Conservation (phyloP, 768 basidiomycete genomes). For the Mycena rebaudengoi region DNA sequence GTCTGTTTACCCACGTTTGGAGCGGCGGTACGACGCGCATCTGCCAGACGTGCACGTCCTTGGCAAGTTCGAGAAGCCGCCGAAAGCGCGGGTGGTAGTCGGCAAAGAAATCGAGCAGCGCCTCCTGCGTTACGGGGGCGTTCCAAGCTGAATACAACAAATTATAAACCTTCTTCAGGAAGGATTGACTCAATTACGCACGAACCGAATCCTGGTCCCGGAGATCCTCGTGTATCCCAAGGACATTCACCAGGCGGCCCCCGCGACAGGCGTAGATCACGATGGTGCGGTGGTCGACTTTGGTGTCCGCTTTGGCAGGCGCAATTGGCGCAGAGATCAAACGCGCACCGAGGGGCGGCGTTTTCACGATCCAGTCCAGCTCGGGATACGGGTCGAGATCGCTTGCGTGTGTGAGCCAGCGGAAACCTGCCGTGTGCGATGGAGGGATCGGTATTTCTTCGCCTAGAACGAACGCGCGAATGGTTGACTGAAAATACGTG, state of each 20-base stretch:
- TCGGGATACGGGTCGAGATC: slow-evolving; percentile 16
- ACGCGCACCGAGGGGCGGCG: slow-evolving; percentile 11
- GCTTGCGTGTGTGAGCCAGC: slow-evolving; percentile 13
- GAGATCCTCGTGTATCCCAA: slow-evolving; percentile 17
- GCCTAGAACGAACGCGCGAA: slow-evolving; percentile 14
- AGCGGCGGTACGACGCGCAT: slow-evolving; percentile 20
- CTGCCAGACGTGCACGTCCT: slow-evolving; percentile 21
- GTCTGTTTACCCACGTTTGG: slow-evolving; percentile 10
- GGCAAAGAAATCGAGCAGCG: slow-evolving; percentile 11
- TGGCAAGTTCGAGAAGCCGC: slow-evolving; percentile 13
- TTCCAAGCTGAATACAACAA: slow-evolving; percentile 16
- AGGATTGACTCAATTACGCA: not conserved
- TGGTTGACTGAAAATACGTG: slow-evolving; percentile 10
- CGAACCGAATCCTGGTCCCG: slow-evolving; percentile 16
- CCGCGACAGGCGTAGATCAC: slow-evolving; percentile 21
- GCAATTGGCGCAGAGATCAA: slow-evolving; percentile 16
- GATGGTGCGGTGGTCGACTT: slow-evolving; percentile 14
- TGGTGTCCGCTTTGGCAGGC: not conserved
- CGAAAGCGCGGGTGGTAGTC: slow-evolving; percentile 21
- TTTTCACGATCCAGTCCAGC: slow-evolving; percentile 23
- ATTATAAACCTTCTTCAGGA: not conserved
- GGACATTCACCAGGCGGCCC: slow-evolving; percentile 10
- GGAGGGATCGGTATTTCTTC: slow-evolving; percentile 11
- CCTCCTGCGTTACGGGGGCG: slow-evolving; percentile 4
- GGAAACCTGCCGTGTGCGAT: slow-evolving; percentile 16